Evolutionary conservation across 164 flowering plant genomes (phyloP), one percentile per base, ranked within the genome.

Genomic region (Akebia trifoliata): DNA sequence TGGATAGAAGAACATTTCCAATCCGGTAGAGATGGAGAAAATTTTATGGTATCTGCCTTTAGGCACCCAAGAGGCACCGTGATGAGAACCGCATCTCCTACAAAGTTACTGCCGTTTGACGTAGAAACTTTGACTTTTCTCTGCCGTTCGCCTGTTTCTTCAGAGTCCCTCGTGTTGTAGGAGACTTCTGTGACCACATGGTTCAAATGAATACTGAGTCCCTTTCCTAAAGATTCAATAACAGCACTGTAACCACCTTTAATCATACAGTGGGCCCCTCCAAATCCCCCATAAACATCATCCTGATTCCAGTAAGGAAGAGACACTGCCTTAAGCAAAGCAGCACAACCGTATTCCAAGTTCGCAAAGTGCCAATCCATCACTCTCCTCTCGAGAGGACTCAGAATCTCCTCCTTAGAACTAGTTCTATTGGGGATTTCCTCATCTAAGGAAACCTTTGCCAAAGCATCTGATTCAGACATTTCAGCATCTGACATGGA

Each of bases 251-350:
- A 94, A 47, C 99, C 99, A 46, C 97, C 99, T 85, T 90, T 94
- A 34, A 94, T 94, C 99, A 94, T 94, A 75, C 97, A 90, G 66
- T 94, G 99, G 42, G 99, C 89, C 58, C 99, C 99, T 40, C 99
- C 99, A 80, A 94, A 94, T 32, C 99, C 99, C 62, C 99, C 99
- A 77, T 90, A 94, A 54, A 76, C 74, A 70, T 94, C 99, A 82
- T 94, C 99, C 69, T 94, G 99, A 61, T 94, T 94, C 99, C 99
- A 94, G 67, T 87, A 74, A 61, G 97, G 97, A 72, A 94, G 99
- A 59, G 99, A 94, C 12, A 94, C 97, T 60, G 76, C 82, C 69
- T 86, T 81, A n/a, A 94, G 90, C 67, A 62, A 72, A 62, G 99
- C 93, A 65, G 99, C 99, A 78, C 99, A 94, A 28, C 99, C 99